Base-by-base conservation (phyloP, 192 early-diverging fungal species). In the Linderina pennispora region DNA sequence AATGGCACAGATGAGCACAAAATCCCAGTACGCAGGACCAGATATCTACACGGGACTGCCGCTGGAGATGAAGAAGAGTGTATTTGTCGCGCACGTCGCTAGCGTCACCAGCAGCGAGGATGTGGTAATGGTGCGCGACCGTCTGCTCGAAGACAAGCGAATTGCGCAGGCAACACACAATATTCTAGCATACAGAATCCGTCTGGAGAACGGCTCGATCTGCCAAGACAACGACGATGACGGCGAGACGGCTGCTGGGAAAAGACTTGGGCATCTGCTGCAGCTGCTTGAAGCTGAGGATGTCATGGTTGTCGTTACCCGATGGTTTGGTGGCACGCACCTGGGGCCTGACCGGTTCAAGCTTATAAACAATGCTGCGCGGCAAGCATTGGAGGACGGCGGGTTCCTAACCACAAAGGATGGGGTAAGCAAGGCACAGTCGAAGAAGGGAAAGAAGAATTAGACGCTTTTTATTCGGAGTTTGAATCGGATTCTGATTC, bases 221-320 rank as follows among this genome's bases (percentile, higher is more conserved):
- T 60, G 58, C 31, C 86, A 90, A 59, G 86, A 88, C 41, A 88
- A 87, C 52, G 94, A 97, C 58, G 94, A 97, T 59, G 92, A 97
- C 39, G 94, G 94, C 15, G 94, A 97, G 67, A 87, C 83, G 2
- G 91, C 91, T 2, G 94, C 94, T 4, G 94, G 94, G 11, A 80
- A 81, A 48, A 65, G 92, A 23, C 62, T 97, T 38, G 62, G 80
- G 9, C 89, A 95, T 68, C 62, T 97, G 49, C 60, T 97, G 57
- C 80, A 93, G 48, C 65, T 88, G 11, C 47, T 88, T 20, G 80
- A 84, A 6, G 78, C 78, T 5, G 64, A 71, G 31, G 82, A 92
- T 59, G 79, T 87, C 0, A 62, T 91, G 7, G 91, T 93, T 3
- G 79, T 95, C 2, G 92, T 97, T 14, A 70, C 76, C 1, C 61